Conservation (phyloP, 305 asterid species). For the Fraxinus baroniana region DNA sequence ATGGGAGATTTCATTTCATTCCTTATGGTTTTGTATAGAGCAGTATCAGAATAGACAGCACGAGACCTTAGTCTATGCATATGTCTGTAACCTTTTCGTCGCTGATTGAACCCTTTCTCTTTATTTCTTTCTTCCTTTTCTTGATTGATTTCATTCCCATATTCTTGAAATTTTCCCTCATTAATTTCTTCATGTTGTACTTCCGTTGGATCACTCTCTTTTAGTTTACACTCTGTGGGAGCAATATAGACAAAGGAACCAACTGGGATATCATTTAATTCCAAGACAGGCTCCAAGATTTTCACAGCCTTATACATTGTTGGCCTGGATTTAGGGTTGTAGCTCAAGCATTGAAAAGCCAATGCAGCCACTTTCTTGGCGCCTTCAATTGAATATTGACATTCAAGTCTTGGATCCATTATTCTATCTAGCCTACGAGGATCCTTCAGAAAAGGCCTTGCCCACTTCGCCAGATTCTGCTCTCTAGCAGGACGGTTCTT, state of each 20-base stretch:
- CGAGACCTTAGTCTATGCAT: constrained; percentile 2
- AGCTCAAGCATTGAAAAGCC: constrained; percentile 32
- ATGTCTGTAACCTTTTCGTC: constrained; percentile 19
- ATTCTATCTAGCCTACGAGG: constrained; percentile 22
- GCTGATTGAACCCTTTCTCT: background rate
- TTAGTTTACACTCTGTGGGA: constrained; percentile 12
- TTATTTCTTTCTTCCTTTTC: background rate
- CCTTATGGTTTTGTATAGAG: background rate
- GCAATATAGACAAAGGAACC: constrained; percentile 27
- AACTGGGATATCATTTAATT: constrained; percentile 16
- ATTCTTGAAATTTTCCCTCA: background rate
- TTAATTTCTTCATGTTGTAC: background rate
- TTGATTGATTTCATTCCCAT: background rate
- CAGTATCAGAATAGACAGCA: constrained; percentile 10
- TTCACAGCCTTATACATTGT: constrained; percentile 27
- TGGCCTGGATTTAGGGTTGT: constrained; percentile 25
- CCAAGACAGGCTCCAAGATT: constrained; percentile 23
- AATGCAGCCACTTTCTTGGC: constrained; percentile 32
- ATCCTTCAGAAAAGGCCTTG: constrained; percentile 29
- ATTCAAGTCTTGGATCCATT: constrained; percentile 35
- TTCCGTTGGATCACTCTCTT: background rate
- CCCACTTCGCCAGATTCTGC: constrained; percentile 26
- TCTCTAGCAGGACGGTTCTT: constrained; percentile 18
- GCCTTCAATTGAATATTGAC: constrained; percentile 26
- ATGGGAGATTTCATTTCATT: constrained; percentile 4